phyloP scores from a whole-genome alignment of 768 basidiomycete genomes.

The Glaciozyma martinii region DNA sequence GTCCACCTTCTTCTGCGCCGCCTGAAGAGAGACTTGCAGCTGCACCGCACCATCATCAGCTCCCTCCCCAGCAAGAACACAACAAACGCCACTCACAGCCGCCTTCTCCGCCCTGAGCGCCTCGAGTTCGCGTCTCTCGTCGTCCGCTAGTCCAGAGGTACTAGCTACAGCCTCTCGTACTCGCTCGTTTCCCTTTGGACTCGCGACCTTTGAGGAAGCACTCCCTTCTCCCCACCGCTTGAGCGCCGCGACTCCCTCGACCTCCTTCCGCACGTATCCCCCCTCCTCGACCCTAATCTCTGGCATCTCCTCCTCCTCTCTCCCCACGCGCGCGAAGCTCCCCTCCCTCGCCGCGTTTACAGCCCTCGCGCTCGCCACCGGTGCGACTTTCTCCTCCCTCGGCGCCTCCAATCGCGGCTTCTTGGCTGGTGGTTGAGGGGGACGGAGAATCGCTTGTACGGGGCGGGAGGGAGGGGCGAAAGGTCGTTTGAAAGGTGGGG shows the following conservation, averaged over 20 bases:
- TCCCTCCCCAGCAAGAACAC: too few species aligned
- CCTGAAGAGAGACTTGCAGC: slow-evolving; percentile 1
- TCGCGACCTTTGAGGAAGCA: not conserved
- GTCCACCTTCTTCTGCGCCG: not conserved
- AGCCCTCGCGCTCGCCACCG: not conserved
- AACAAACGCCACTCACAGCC: not conserved
- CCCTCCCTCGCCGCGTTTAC: not conserved
- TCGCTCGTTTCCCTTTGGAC: not conserved
- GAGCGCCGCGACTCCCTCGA: not conserved
- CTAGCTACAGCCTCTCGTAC: not conserved
- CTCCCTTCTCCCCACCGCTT: not conserved
- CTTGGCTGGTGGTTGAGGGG: not conserved
- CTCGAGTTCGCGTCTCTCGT: slow-evolving; percentile 11
- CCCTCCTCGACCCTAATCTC: slow-evolving; percentile 7
- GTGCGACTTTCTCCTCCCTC: not conserved
- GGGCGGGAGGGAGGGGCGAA: not conserved
- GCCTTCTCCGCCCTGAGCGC: slow-evolving; percentile 12
- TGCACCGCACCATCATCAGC: not conserved
- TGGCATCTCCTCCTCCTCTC: slow-evolving; percentile 22
- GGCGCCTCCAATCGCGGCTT: slow-evolving; percentile 3
- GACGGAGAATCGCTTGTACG: not conserved
- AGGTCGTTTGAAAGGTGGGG: not conserved
- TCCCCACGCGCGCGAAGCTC: not conserved
- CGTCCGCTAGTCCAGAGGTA: not conserved
- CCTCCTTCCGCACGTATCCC: not conserved